These are phyloP conservation scores for Penicillium nucicola DNA, from an alignment of 495 filamentous ascomycete species.

Conservation along the genomic window DNA sequence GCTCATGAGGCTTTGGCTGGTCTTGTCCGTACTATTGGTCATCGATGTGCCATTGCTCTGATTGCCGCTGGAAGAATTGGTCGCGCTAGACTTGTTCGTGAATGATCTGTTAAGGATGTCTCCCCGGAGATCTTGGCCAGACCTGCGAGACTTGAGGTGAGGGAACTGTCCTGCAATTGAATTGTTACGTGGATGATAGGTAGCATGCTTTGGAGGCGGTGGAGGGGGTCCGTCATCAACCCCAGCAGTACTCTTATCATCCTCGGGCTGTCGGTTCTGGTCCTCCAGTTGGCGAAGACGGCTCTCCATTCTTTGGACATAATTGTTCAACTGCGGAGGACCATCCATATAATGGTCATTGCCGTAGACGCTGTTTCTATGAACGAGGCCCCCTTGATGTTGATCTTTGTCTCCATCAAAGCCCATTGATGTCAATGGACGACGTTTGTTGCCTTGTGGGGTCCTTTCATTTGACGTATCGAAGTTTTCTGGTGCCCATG, in stretches of 20 bases:
- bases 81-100: constrained; percentile 84
- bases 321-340: constrained; percentile 72
- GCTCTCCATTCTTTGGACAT: constrained; percentile 85
- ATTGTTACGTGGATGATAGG: constrained; percentile 40
- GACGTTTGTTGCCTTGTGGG: constrained; percentile 26
- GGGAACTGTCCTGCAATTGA: constrained; percentile 41
- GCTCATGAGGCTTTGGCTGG: constrained; percentile 87
- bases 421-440: constrained; percentile 73
- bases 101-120: constrained; percentile 69
- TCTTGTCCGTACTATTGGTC: constrained; percentile 71
- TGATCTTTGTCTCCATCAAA: constrained; percentile 55
- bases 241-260: constrained; percentile 34
- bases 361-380: constrained; percentile 40
- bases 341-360: constrained; percentile 51
- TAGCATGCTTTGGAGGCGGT: constrained; percentile 58
- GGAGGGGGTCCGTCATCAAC: constrained; percentile 57
- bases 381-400: constrained; percentile 24
- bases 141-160: constrained; percentile 61
- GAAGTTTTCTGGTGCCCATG: constrained; percentile 92
- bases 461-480: constrained; percentile 52
- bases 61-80: constrained; percentile 65
- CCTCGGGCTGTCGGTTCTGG: constrained; percentile 44
- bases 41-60: constrained; percentile 70
- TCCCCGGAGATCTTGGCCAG: constrained; percentile 76
- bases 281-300: constrained; percentile 70